Evolutionary conservation across 352 stramenopile genomes (phyloP), one percentile per base, ranked within the genome.

Genomic region (Globisporangium echinulatum): DNA sequence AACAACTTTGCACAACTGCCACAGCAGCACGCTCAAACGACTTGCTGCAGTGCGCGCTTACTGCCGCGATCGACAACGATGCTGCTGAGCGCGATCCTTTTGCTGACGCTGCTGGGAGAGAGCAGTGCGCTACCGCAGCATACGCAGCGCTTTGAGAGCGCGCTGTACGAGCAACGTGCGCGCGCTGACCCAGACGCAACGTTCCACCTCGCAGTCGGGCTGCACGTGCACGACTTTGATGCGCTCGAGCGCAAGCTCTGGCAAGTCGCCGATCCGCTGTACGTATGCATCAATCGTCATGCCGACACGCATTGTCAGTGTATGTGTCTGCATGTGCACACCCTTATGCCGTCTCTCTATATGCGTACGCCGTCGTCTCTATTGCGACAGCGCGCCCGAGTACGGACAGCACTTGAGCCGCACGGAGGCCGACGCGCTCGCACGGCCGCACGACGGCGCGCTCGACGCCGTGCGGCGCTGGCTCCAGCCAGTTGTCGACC

Each of bases 371-470:
- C 11, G 2, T 25, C 4, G 14, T 10, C 42, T 4, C 33, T 49
- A 52, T 39, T 19, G 19, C n/a, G 62, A 11, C 51, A 92, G 82
- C 58, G 60, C 74, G 58, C n/a, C 53, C 14, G 56, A 69, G 2
- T 91, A 92, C 52, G 81, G 79, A 7, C 63, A 67, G 7, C 79
- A 85, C 44, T 59, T 92, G 36, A 68, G 62, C 4, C 68, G 65
- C 9, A 58, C 80, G 1, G 54, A 89, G 56, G 67, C 61, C 3
- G 66, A 90, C 54, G 46, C 62, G 1, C 66, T 92, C 4, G 74
- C 75, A 0, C 55, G 56, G 5, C 83, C 83, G 14, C 46, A 55
- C n/a, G 66, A 75, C 37, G 69, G 74, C 1, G 79, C 74, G 1
- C 49, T 92, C 37, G 53, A 72, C 25, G 76, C 72, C 1, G 56